A percentile compares a stretch with the other conserved stretches of the same genome.
These are phyloP conservation scores for Hypoxylon fragiforme DNA, from an alignment of 495 filamentous ascomycete species.

Conservation along the genomic window DNA sequence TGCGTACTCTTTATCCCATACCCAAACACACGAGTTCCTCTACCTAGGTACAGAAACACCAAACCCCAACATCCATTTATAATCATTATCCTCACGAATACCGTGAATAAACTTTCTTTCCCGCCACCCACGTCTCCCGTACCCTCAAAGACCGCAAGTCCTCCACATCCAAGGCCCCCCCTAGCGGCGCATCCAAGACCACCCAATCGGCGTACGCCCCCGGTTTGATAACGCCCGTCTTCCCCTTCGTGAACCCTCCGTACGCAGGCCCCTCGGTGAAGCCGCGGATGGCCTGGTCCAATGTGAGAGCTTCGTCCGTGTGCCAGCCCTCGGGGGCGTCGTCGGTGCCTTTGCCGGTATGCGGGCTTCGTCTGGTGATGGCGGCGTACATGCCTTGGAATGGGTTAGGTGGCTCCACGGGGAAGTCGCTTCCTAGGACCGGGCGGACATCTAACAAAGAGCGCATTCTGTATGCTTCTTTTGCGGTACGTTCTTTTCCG, in stretches of 20 bases:
- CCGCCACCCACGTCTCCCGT: slow-evolving; percentile 66
- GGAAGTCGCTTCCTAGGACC: slow-evolving; percentile 66
- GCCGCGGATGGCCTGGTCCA: slow-evolving; percentile 58
- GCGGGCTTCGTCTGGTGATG: slow-evolving; percentile 55
- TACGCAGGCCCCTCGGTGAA: slow-evolving; percentile 55
- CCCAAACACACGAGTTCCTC: too few relatives aligned
- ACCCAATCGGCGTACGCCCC: slow-evolving; percentile 66
- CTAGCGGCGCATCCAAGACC: slow-evolving; percentile 55
- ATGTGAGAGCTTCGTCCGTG: slow-evolving; percentile 53
- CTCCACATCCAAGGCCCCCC: slow-evolving; percentile 44
- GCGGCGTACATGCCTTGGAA: slow-evolving; percentile 67
- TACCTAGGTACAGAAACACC: background rate
- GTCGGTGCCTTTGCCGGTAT: slow-evolving; percentile 50
- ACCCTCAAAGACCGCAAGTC: slow-evolving; percentile 54
- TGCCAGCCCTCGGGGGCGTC: slow-evolving; percentile 56
- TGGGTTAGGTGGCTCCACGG: slow-evolving; percentile 63
- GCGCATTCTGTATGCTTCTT: slow-evolving; percentile 62
- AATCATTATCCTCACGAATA: slow-evolving; percentile 13
- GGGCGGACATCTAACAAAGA: slow-evolving; percentile 50
- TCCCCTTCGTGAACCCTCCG: slow-evolving; percentile 55
- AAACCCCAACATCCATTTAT: too few relatives aligned
- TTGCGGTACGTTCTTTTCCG: slow-evolving; percentile 49
- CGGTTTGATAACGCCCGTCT: slow-evolving; percentile 54
- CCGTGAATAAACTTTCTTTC: slow-evolving; percentile 47
- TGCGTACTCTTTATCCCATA: too few relatives aligned